Percentiles rank a stretch among this genome's conserved stretches.
phyloP scores from a whole-genome alignment of 2,329 filamentous ascomycete genomes.

The Nemania diffusa region DNA sequence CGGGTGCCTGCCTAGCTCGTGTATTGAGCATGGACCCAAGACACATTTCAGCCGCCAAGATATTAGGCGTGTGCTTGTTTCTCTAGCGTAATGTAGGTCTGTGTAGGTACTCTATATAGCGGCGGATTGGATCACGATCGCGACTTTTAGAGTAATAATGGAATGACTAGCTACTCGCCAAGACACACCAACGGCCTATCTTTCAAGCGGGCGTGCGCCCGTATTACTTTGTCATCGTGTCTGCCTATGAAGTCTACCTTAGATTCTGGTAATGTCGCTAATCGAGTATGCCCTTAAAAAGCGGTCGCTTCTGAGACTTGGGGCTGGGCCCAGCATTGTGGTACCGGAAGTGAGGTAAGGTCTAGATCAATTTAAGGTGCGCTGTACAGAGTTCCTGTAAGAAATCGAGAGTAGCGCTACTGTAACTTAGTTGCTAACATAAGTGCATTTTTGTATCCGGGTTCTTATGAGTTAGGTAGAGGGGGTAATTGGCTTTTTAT shows the following conservation, averaged over 20 bases:
- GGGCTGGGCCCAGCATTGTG: neutral
- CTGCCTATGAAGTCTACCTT: neutral
- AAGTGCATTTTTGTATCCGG: neutral
- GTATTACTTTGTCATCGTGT: neutral
- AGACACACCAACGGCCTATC: neutral
- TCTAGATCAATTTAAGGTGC: neutral
- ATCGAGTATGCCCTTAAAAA: neutral
- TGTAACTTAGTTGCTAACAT: no score
- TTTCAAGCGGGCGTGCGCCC: neutral
- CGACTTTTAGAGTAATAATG: neutral
- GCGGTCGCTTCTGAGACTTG: neutral
- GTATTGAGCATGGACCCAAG: neutral
- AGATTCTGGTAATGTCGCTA: neutral
- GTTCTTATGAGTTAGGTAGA: neutral
- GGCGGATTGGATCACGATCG: neutral
- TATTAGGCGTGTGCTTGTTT: conserved; percentile 16
- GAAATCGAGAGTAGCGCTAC: no score
- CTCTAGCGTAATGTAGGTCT: no score
- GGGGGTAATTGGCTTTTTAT: neutral
- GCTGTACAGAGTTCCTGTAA: no score
- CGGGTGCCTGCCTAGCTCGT: neutral
- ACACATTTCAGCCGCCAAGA: conserved; percentile 31
- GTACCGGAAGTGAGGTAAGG: neutral
- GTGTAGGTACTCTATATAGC: no score
- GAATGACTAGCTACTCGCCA: neutral